phyloP scores from a whole-genome alignment of 1,284 basidiomycete species.

The Peniophora sp. region DNA sequence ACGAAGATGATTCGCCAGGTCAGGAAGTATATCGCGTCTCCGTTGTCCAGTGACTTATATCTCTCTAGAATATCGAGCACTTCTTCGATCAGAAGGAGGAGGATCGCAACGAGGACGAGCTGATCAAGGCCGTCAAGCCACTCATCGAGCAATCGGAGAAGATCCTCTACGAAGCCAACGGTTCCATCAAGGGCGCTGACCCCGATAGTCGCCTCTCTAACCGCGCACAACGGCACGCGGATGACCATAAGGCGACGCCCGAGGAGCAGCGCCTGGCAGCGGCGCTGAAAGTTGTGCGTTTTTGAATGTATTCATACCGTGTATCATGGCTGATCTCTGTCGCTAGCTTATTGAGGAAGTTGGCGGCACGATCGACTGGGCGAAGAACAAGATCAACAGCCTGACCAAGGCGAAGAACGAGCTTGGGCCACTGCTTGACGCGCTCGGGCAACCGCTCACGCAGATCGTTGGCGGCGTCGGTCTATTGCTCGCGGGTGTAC shows the following conservation, averaged over 20 bases:
- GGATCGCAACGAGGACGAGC: constrained; percentile 26
- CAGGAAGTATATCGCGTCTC: neutral
- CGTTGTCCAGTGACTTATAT: neutral
- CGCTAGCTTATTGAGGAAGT: constrained; percentile 27
- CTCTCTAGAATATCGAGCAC: constrained; percentile 22
- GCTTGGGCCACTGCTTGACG: constrained; percentile 28
- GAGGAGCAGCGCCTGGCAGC: constrained; percentile 32
- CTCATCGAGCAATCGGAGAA: constrained; percentile 28
- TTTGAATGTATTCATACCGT: constrained; percentile 6
- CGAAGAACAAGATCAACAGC: constrained; percentile 25
- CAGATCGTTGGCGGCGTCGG: constrained; percentile 30
- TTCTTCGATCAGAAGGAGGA: constrained; percentile 25
- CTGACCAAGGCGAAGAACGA: constrained; percentile 31
- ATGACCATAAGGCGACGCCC: constrained; percentile 27
- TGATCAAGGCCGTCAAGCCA: constrained; percentile 26
- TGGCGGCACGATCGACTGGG: constrained; percentile 31
- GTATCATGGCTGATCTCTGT: neutral
- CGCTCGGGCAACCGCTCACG: constrained; percentile 25
- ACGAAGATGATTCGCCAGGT: constrained; percentile 28
- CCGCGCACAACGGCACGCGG: constrained; percentile 25
- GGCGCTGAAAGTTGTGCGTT: constrained; percentile 25
- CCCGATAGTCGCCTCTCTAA: constrained; percentile 26
- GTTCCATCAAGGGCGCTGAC: constrained; percentile 26
- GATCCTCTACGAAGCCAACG: constrained; percentile 28
- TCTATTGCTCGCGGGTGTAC: constrained; percentile 23